Percentiles rank a stretch among this genome's conserved stretches.
phyloP scores from a whole-genome alignment of 495 filamentous ascomycete species.

The Bombardia bombarda region DNA sequence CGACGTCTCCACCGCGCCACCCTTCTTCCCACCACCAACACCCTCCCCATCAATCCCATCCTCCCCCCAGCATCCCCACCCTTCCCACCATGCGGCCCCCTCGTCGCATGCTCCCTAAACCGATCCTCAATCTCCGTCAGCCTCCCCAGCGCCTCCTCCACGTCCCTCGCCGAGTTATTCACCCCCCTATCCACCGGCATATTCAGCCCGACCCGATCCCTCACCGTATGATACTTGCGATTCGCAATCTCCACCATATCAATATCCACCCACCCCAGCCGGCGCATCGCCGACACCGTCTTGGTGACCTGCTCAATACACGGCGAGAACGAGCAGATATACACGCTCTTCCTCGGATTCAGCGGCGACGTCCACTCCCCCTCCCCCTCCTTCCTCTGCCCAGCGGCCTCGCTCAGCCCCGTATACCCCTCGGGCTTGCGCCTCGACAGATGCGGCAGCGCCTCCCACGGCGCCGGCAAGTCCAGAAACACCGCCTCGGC shows the following conservation, averaged over 20 bases:
- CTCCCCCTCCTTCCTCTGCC: slow-evolving; percentile 5
- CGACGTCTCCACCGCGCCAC: slow-evolving; percentile 1
- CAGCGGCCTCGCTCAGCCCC: slow-evolving; percentile 2
- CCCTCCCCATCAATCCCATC: slow-evolving; percentile 14
- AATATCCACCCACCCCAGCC: slow-evolving; percentile 82
- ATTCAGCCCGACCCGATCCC: slow-evolving; percentile 64
- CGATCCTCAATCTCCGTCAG: slow-evolving; percentile 65
- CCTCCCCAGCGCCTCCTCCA: slow-evolving; percentile 68
- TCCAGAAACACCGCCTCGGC: slow-evolving; percentile 64
- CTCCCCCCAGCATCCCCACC: slow-evolving; percentile 21
- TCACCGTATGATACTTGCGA: slow-evolving; percentile 66
- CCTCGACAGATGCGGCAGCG: slow-evolving; percentile 75
- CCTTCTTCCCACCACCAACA: slow-evolving; percentile 3
- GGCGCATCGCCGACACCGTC: slow-evolving; percentile 70
- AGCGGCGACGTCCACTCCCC: slow-evolving; percentile 55
- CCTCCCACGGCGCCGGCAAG: slow-evolving; percentile 87
- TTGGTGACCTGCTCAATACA: slow-evolving; percentile 92
- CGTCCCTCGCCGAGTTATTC: slow-evolving; percentile 51
- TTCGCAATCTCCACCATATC: slow-evolving; percentile 83
- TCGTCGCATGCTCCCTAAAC: slow-evolving; percentile 46
- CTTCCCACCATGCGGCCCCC: slow-evolving; percentile 7
- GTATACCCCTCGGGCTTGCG: slow-evolving; percentile 25
- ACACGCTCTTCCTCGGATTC: slow-evolving; percentile 53
- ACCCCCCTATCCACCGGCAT: slow-evolving; percentile 31
- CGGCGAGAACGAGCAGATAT: slow-evolving; percentile 89